Evolutionary conservation across 169 alveolate species (phyloP).

Genomic region (Neospora caninum): DNA sequence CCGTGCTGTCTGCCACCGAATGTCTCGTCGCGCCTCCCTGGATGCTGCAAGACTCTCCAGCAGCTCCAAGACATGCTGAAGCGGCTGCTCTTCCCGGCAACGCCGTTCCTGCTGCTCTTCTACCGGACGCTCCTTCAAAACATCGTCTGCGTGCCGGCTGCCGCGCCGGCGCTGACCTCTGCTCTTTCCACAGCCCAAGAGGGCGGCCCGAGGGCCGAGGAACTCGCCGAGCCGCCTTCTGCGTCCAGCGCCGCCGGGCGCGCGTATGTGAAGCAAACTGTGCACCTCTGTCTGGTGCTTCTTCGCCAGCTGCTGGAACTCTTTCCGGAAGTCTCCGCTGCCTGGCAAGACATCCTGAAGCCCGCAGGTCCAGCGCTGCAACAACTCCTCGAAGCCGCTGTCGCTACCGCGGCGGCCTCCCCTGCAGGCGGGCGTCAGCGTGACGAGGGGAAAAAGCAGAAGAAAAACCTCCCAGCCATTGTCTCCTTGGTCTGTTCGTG

Average conservation of each 20-base stretch:
- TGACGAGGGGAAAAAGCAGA: not conserved
- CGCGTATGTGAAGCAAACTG: constrained; percentile 41
- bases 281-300: constrained; percentile 31
- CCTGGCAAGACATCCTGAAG: constrained; percentile 43
- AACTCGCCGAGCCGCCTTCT: not conserved
- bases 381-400: constrained; percentile 61
- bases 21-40: constrained; percentile 47
- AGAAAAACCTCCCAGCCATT: constrained; percentile 34
- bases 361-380: constrained; percentile 58
- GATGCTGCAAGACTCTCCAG: constrained; percentile 60
- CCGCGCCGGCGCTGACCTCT: not conserved
- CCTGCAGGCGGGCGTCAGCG: constrained; percentile 27
- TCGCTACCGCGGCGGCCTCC: constrained; percentile 64
- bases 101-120: constrained; percentile 57
- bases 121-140: constrained; percentile 36
- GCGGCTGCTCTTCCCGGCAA: constrained; percentile 49
- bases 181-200: not conserved
- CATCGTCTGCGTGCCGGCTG: not conserved
- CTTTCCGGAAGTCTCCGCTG: constrained; percentile 40
- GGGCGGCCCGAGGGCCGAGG: not conserved
- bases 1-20: constrained; percentile 27
- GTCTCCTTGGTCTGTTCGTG: constrained; percentile 59
- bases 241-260: not conserved
- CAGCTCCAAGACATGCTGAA: constrained; percentile 55
- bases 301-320: constrained; percentile 35